These are phyloP conservation scores for Intubia oerlemansii DNA, from an alignment of 2,329 filamentous ascomycete species.

Conservation along the genomic window DNA sequence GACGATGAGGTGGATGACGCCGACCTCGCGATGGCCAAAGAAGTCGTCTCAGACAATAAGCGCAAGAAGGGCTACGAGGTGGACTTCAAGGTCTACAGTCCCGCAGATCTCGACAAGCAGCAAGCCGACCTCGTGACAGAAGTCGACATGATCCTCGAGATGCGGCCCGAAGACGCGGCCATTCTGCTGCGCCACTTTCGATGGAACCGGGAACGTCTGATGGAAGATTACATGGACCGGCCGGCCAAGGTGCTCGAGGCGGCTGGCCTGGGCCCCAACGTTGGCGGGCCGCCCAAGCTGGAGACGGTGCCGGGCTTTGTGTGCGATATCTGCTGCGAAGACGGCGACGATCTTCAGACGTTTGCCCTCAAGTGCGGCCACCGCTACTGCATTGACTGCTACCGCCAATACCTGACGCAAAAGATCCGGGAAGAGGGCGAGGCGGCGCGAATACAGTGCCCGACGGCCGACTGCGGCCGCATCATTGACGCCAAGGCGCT, in stretches of 20 bases:
- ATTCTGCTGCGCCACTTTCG: slow-evolving; percentile 75
- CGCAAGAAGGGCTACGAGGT: slow-evolving; percentile 63
- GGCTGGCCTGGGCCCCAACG: slow-evolving; percentile 54
- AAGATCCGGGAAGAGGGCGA: slow-evolving; percentile 95
- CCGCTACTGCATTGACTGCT: slow-evolving; percentile 83
- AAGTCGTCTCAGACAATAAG: slow-evolving; percentile 43
- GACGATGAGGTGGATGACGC: slow-evolving; percentile 32
- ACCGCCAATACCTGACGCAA: slow-evolving; percentile 71
- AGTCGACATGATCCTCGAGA: slow-evolving; percentile 76
- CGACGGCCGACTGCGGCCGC: slow-evolving; percentile 65
- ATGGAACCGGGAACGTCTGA: slow-evolving; percentile 91
- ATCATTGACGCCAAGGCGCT: slow-evolving; percentile 84
- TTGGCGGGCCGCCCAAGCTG: slow-evolving; percentile 41
- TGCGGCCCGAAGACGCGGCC: slow-evolving; percentile 73
- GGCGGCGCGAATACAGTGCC: slow-evolving; percentile 84
- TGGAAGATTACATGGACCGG: slow-evolving; percentile 91
- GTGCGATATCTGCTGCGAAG: slow-evolving; percentile 94
- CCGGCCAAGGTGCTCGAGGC: slow-evolving; percentile 61
- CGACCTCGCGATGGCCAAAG: slow-evolving; percentile 31
- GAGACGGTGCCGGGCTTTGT: slow-evolving; percentile 55
- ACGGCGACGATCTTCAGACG: slow-evolving; percentile 51
- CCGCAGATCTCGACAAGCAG: slow-evolving; percentile 61
- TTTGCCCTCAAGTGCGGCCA: slow-evolving; percentile 94
- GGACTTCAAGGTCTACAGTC: slow-evolving; percentile 62
- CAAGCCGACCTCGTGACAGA: slow-evolving; percentile 76